phyloP scores from a whole-genome alignment of 495 filamentous ascomycete species.

The Hypoxylon lienhwacheense region DNA sequence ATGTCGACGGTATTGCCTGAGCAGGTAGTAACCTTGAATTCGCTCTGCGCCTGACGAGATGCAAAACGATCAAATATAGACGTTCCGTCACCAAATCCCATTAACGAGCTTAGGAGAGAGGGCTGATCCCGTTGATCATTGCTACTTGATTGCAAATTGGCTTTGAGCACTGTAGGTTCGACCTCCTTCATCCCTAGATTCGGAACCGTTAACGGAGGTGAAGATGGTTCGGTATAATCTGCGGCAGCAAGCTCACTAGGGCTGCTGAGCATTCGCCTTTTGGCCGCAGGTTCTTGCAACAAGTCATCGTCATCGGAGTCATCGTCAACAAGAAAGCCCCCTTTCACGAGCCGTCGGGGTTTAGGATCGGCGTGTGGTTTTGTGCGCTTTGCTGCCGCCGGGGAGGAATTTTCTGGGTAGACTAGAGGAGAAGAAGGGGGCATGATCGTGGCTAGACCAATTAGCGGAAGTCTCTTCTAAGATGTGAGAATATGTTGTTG shows the following conservation, averaged over 20 bases:
- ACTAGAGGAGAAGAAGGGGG: slow-evolving; percentile 63
- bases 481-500: slow-evolving; percentile 1
- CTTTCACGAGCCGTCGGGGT: slow-evolving; percentile 43
- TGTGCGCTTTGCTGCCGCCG: slow-evolving; percentile 51
- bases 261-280: slow-evolving; percentile 35
- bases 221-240: slow-evolving; percentile 20
- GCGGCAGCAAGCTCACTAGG: slow-evolving; percentile 8
- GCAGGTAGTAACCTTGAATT: slow-evolving; percentile 61
- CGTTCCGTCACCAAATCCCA: slow-evolving; percentile 10
- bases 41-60: slow-evolving; percentile 38
- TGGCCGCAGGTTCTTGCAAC: slow-evolving; percentile 30
- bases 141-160: neutral
- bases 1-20: slow-evolving; percentile 64
- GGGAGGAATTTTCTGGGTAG: slow-evolving; percentile 60
- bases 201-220: slow-evolving; percentile 12
- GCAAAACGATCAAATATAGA: slow-evolving; percentile 42
- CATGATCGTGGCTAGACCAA: slow-evolving; percentile 55
- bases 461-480: slow-evolving; percentile 7
- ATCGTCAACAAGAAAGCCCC: slow-evolving; percentile 50
- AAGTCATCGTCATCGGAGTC: slow-evolving; percentile 36
- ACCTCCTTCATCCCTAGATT: neutral
- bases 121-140: slow-evolving; percentile 1
- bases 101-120: slow-evolving; percentile 3
- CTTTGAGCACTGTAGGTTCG: neutral
- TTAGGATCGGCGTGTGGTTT: slow-evolving; percentile 41